A percentile compares a stretch with the other conserved stretches of the same genome.
Conservation (phyloP, 345 rosid species). For the Erucastrum elatum region DNA sequence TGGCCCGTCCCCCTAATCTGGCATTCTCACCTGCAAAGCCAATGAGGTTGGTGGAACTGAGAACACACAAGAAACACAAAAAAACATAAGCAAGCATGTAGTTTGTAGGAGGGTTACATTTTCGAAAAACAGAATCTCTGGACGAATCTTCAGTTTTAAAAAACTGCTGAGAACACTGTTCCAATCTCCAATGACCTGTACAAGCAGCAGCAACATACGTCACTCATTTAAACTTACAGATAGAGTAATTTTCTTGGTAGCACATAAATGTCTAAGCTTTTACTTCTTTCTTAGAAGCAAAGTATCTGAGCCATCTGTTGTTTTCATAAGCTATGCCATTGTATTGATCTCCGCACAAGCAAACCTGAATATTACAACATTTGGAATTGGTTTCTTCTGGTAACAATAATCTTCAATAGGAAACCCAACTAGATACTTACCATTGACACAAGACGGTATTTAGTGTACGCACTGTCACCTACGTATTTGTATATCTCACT, state of each 20-base stretch:
- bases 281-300: not conserved
- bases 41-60: not conserved
- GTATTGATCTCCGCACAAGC: constrained; percentile 6
- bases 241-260: too few species aligned
- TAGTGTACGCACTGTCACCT: not conserved
- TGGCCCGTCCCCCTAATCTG: not conserved
- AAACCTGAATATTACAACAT: constrained; percentile 14
- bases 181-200: constrained; percentile 29
- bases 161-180: not conserved
- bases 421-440: constrained; percentile 2
- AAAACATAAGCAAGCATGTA: not conserved
- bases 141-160: not conserved
- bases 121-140: constrained; percentile 25
- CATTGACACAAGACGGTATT: constrained; percentile 33
- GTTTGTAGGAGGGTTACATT: not conserved
- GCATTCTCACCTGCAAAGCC: not conserved
- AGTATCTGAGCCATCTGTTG: not conserved
- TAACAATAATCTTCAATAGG: not conserved
- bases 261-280: not conserved
- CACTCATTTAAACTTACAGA: not conserved
- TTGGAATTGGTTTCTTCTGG: not conserved
- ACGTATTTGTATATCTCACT: constrained; percentile 15
- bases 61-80: not conserved
- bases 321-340: constrained; percentile 17
- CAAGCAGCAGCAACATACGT: not conserved